Base-by-base conservation (phyloP, 2,329 filamentous ascomycete species). In the Phoma sp. region DNA sequence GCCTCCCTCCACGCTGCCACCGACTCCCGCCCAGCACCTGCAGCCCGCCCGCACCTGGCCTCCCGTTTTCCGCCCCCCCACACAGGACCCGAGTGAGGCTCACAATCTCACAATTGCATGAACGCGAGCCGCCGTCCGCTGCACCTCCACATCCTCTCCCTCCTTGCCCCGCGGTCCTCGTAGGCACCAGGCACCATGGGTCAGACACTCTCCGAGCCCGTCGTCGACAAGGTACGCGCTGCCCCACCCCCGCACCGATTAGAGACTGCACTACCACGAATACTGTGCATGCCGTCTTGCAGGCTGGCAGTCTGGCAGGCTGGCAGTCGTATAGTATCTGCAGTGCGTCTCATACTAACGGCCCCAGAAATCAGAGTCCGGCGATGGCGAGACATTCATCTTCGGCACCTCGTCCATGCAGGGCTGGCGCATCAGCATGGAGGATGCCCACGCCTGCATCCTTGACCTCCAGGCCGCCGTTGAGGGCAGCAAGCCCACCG, bases 391-490 rank as follows among this genome's bases (percentile, higher is more conserved):
- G 64, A 88, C 91, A 74, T 87, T 96, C 74, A 80, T 95, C 74
- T 99, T 91, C 78, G 95, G 95, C 74, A 87, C 98, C 64, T 99
- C 95, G 64, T 92, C 92, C 78, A 99, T 99, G 95, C 95, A 99
- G 80, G 95, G 95, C 82, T 99, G 95, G 95, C 90, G 95, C 81
- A 98, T 99, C 80, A 96, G 91, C 82, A 99, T 99, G 95, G 95
- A 99, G 78, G 95, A 99, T 76, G 88, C 95, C 61, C 95, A 99
- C 80, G 91, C 91, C 58, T 85, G 90, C 50, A 81, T 98, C 46
- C 89, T 99, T 74, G 91, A 98, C 77, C 86, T 98, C 65, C 86
- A 95, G 71, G 81, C 86, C 57, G 80, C 82, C 57, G 79, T 79
- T 66, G 77, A 78, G 29, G 74, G 72, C 55, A 78, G 81, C 59